A percentile compares a stretch with the other conserved stretches of the same genome.
phyloP scores from a whole-genome alignment of 176 grass and related monocot genomes.

The Coix lacrymajobi region DNA sequence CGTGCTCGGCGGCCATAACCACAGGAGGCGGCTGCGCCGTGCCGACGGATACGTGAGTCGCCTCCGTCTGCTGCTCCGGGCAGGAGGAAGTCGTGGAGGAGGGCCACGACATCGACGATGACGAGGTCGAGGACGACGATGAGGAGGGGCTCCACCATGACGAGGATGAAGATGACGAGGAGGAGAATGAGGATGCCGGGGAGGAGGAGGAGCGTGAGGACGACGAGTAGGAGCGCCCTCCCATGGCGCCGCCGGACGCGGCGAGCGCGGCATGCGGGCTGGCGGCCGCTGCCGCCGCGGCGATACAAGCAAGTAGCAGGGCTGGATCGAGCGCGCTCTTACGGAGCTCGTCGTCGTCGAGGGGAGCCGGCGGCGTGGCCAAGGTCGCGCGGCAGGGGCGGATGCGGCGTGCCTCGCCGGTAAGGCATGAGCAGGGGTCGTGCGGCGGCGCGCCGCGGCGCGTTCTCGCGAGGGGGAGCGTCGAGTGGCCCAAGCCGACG shows the following conservation, averaged over 20 bases:
- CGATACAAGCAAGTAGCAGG: neutral
- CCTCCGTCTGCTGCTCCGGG: neutral
- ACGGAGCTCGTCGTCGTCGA: neutral
- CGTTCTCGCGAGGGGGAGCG: neutral
- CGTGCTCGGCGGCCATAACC: neutral
- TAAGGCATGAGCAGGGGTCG: neutral
- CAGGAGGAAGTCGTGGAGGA: neutral
- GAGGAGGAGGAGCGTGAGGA: neutral
- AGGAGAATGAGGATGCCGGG: neutral
- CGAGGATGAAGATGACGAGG: neutral
- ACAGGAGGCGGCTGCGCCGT: neutral
- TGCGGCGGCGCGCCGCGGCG: neutral
- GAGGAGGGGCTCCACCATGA: neutral
- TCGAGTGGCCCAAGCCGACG: neutral
- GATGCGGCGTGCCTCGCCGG: neutral
- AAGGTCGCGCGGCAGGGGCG: neutral
- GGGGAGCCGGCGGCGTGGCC: neutral
- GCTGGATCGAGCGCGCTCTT: neutral
- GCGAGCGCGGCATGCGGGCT: slow-evolving; percentile 15
- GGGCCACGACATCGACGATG: neutral
- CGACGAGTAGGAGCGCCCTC: slow-evolving; percentile 23
- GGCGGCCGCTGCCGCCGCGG: neutral
- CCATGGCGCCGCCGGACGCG: slow-evolving; percentile 31
- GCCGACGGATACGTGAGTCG: slow-evolving; percentile 16
- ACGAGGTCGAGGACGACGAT: neutral